phyloP scores from a whole-genome alignment of 2,329 filamentous ascomycete genomes.

The Fusarium drepaniforme region DNA sequence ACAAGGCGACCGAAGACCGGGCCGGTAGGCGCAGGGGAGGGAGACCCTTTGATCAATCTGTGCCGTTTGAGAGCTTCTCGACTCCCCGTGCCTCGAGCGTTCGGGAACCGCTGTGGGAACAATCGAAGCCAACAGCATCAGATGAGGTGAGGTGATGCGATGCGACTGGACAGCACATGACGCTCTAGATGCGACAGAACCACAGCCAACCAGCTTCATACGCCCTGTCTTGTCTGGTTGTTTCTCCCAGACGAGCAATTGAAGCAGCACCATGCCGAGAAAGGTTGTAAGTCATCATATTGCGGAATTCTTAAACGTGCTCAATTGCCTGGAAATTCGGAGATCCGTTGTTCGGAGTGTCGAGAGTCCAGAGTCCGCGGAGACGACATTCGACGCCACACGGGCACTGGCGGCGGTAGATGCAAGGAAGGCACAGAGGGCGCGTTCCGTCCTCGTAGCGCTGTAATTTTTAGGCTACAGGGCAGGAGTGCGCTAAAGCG shows the following conservation, averaged over 20 bases:
- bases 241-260: conserved; percentile 3
- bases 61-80: conserved; percentile 10
- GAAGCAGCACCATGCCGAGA: conserved; percentile 2
- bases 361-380: conserved; percentile 9
- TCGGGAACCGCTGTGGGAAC: conserved; percentile 23
- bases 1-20: conserved; percentile 27
- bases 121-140: conserved; percentile 16
- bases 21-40: conserved; percentile 22
- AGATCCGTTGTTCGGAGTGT: conserved; percentile 7
- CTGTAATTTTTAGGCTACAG: conserved; percentile 13
- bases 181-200: conserved; percentile 12
- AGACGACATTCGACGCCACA: conserved; percentile 1
- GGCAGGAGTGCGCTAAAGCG: conserved; percentile 14
- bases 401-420: conserved; percentile 1
- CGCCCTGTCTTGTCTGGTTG: conserved; percentile 8
- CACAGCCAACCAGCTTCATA: conserved; percentile 8
- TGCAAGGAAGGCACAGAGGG: conserved; percentile 5
- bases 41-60: conserved; percentile 26
- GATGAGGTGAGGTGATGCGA: conserved; percentile 29
- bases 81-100: conserved; percentile 1
- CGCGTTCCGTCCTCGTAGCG: conserved; percentile 7
- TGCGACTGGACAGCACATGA: conserved; percentile 23
- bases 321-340: neutral
- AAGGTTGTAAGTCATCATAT: neutral
- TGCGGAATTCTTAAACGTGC: neutral